Evolutionary conservation across 805 yeast species (phyloP), one percentile per base, ranked within the genome.

Genomic region (Lachancea kluyveri): DNA sequence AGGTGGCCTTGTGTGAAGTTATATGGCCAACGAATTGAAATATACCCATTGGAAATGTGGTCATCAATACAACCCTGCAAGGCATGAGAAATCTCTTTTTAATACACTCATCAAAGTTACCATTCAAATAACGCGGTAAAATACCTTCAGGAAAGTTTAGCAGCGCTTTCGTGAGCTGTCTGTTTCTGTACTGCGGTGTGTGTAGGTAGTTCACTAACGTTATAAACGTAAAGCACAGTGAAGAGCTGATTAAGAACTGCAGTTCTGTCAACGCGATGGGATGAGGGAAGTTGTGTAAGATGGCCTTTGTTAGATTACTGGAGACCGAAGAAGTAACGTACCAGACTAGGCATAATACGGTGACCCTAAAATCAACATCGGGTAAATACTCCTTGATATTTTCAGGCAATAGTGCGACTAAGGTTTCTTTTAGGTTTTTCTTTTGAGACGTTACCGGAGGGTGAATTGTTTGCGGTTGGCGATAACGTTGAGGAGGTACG

Each of bases 11-110:
- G 54, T 88, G 96, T 6, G 94, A 75, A 9, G 94, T 74, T 40
- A 88, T 76, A 57, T 90, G 97, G 13, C 97, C 98, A 13, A 79
- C 65, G 44, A 90, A 83, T 63, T 90, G 97, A 62, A 90, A 92
- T 39, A 78, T 64, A 6, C 96, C 97, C 95, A 90, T 86, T 12
- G 97, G 97, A 14, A 85, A 72, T 0, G 95, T 85, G 9, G 86
- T 79, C 30, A 63, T 50, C 10, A 83, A 45, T 20, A 79, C 64
- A 31, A 66, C 50, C 28, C 54, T 43, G 2, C 75, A 64, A 15
- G 94, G 92, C 14, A 59, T 60, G 10, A 79, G 43, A 42, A 81
- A 73, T 19, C 61, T 55, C 57, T 41, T 52, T 48, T 46, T 37
- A 42, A 44, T 49, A 42, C 43, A 34, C 21, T 32, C 40, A 39